Conservation (phyloP, 2,329 filamentous ascomycete species). For the Trichophyton equinum region DNA sequence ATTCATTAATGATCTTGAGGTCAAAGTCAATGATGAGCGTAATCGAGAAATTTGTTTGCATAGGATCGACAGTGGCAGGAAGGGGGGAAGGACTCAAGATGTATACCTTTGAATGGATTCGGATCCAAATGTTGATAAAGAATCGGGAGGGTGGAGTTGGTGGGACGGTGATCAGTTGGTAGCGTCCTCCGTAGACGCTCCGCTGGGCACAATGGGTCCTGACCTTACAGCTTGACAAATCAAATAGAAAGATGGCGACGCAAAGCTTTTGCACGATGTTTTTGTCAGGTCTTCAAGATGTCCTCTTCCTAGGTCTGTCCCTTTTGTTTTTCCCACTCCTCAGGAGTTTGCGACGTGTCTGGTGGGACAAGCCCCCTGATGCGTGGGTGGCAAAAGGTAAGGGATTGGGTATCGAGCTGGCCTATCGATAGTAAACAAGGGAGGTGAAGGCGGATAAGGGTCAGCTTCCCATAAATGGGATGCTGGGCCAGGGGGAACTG, state of each 20-base stretch:
- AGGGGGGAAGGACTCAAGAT: neutral
- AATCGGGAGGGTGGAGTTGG: conserved; percentile 11
- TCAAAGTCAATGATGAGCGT: conserved; percentile 1
- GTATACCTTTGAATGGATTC: conserved; percentile 2
- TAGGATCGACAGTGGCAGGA: conserved; percentile 10
- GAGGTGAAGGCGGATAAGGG: neutral
- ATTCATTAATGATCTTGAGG: neutral
- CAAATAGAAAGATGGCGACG: neutral
- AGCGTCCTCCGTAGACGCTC: conserved; percentile 2
- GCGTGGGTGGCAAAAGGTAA: conserved; percentile 11
- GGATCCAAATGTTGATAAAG: conserved; percentile 3
- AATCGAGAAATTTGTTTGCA: neutral
- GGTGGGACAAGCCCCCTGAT: conserved; percentile 9
- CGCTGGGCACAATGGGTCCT: neutral
- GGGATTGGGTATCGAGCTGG: conserved; percentile 6
- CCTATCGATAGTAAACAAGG: conserved; percentile 2
- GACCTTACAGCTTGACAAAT: neutral
- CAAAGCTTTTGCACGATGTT: neutral
- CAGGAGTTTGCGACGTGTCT: conserved; percentile 12
- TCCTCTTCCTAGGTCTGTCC: neutral
- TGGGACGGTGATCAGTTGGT: conserved; percentile 11
- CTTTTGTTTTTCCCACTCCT: conserved; percentile 3
- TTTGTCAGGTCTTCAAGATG: conserved; percentile 1
- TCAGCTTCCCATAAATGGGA: conserved; percentile 3
- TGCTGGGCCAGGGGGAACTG: neutral